Conservation (phyloP, 108 stramenopile species). For the Conticribra guillardii region DNA sequence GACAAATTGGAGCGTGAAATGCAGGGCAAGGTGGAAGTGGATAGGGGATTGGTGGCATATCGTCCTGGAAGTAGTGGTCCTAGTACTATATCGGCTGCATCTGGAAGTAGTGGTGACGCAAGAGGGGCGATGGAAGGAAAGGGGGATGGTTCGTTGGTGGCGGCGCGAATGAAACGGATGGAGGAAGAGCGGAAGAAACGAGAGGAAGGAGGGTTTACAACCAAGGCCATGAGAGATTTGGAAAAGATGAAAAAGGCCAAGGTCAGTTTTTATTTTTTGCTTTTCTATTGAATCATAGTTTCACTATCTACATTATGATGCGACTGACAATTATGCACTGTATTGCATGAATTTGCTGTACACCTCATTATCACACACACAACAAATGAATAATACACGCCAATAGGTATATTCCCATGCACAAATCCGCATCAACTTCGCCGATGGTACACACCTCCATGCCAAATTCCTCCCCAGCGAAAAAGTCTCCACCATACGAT, state of each 20-base stretch:
- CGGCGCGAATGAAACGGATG: slow-evolving; percentile 54
- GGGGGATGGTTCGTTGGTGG: slow-evolving; percentile 63
- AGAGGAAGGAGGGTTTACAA: slow-evolving; percentile 76
- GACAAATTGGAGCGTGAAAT: slow-evolving; percentile 61
- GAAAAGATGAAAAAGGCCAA: slow-evolving; percentile 75
- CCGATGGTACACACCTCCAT: slow-evolving; percentile 58
- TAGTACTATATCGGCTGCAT: neutral
- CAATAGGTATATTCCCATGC: slow-evolving; percentile 67
- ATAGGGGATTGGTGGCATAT: slow-evolving; percentile 62
- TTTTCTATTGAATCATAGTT: neutral
- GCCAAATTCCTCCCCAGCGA: slow-evolving; percentile 75
- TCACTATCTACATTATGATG: neutral
- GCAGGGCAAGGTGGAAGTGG: slow-evolving; percentile 44
- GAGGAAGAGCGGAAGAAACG: slow-evolving; percentile 62
- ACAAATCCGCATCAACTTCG: slow-evolving; percentile 67
- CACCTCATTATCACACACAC: neutral
- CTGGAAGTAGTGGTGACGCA: slow-evolving; percentile 17
- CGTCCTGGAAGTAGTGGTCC: slow-evolving; percentile 37
- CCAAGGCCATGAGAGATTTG: slow-evolving; percentile 87
- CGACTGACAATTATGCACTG: neutral
- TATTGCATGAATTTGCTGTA: neutral
- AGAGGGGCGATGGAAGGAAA: slow-evolving; percentile 14
- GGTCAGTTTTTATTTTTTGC: slow-evolving; percentile 29
- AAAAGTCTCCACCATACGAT: slow-evolving; percentile 48
- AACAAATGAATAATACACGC: neutral